Percentiles rank a stretch among this genome's conserved stretches.
Conservation (phyloP, 2,329 filamentous ascomycete species). For the Falciphora oryzae region DNA sequence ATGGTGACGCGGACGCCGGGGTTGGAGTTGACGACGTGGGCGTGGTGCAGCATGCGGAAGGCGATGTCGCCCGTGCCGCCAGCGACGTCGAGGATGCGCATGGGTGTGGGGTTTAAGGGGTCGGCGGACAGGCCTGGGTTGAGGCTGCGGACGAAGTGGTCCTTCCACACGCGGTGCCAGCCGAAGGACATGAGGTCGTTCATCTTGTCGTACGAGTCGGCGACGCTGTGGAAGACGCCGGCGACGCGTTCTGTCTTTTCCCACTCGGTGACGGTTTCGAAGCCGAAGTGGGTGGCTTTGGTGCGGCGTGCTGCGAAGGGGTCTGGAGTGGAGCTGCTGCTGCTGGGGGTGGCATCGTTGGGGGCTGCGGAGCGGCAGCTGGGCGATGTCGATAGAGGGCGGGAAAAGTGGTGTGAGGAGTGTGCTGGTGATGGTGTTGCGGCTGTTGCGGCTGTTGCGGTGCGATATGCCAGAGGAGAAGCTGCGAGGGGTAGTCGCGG, state of each 20-base stretch:
- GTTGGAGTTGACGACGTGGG: constrained; percentile 74
- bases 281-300: constrained; percentile 77
- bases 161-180: constrained; percentile 95
- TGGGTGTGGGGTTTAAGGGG: constrained; percentile 38
- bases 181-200: constrained; percentile 99
- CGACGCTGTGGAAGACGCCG: constrained; percentile 90
- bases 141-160: constrained; percentile 87
- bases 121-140: constrained; percentile 65
- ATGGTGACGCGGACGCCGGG: constrained; percentile 79
- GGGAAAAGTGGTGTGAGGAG: constrained; percentile 15
- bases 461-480: neutral
- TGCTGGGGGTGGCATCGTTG: neutral
- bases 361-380: neutral
- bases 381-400: constrained; percentile 3
- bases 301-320: constrained; percentile 9
- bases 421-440: constrained; percentile 5
- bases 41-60: constrained; percentile 89
- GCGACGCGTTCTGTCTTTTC: constrained; percentile 71
- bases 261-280: constrained; percentile 73
- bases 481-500: neutral
- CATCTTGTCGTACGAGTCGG: constrained; percentile 93
- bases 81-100: constrained; percentile 89
- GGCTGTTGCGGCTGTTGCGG: neutral
- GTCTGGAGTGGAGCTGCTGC: neutral
- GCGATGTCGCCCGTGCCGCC: constrained; percentile 97